A percentile compares a stretch with the other conserved stretches of the same genome.
Evolutionary conservation across 805 yeast species (phyloP).

Genomic region (Saccharomycopsis javanensis): DNA sequence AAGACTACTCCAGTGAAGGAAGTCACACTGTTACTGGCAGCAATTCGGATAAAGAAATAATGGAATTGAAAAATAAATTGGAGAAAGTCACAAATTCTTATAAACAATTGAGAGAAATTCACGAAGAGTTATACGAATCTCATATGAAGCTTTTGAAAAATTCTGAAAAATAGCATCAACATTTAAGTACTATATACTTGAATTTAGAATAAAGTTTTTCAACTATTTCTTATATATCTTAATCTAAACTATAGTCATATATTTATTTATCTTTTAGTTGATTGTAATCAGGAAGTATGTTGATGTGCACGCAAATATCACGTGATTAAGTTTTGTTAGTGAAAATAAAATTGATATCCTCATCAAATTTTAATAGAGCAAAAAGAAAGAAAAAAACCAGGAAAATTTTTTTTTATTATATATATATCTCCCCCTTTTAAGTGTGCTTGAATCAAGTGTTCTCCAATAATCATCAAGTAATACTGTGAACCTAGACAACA

Average conservation of each 20-base stretch:
- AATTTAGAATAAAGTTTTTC: too few relatives aligned
- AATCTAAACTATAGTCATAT: too few relatives aligned
- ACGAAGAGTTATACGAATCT: conserved; percentile 47
- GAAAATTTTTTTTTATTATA: neutral
- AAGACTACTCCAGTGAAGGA: neutral
- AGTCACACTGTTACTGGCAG: conserved; percentile 21
- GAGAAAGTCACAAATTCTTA: conserved; percentile 48
- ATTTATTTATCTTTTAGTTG: too few relatives aligned
- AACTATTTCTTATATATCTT: too few relatives aligned
- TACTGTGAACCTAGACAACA: too few relatives aligned
- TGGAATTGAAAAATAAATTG: conserved; percentile 37
- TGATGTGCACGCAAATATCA: too few relatives aligned
- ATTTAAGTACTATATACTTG: neutral
- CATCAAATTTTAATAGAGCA: neutral
- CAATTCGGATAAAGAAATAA: neutral
- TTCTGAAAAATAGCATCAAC: neutral
- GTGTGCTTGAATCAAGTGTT: too few relatives aligned
- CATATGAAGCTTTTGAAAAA: conserved; percentile 32
- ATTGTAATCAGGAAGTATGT: too few relatives aligned
- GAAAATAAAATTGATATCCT: conserved; percentile 11
- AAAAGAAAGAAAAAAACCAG: neutral
- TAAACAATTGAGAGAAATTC: conserved; percentile 45
- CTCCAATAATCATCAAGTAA: too few relatives aligned
- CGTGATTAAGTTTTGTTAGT: too few relatives aligned
- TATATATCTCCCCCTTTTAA: neutral